Conservation (phyloP, 768 basidiomycete species). For the Gymnopilus dilepis region DNA sequence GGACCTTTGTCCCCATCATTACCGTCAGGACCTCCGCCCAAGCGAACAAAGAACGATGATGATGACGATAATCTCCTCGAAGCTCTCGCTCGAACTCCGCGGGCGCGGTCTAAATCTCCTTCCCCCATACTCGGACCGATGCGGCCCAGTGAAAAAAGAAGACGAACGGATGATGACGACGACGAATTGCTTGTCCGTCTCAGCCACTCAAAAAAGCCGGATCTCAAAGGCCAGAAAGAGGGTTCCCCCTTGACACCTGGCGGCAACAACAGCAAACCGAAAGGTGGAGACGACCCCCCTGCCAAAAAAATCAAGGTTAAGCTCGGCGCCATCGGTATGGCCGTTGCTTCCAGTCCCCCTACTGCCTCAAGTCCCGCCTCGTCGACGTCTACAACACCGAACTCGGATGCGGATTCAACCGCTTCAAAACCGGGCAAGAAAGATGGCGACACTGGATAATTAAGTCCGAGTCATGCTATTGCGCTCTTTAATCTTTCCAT, state of each 20-base stretch:
- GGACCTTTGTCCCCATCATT: conserved; percentile 36
- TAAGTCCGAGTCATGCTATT: neutral
- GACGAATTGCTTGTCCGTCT: conserved; percentile 69
- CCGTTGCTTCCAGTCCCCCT: conserved; percentile 34
- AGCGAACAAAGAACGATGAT: conserved; percentile 43
- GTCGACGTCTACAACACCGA: conserved; percentile 30
- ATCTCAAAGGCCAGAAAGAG: conserved; percentile 53
- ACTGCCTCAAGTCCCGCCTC: conserved; percentile 26
- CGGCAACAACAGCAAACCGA: conserved; percentile 28
- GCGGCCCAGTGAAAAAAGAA: conserved; percentile 71
- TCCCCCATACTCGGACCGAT: conserved; percentile 47
- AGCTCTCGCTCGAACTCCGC: conserved; percentile 47
- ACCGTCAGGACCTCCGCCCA: conserved; percentile 48
- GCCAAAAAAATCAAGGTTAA: conserved; percentile 77
- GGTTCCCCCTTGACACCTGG: conserved; percentile 30
- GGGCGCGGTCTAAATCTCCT: conserved; percentile 44
- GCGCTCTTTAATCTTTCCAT: conserved; percentile 9
- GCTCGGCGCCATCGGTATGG: conserved; percentile 55
- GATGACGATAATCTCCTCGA: conserved; percentile 68
- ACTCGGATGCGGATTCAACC: conserved; percentile 33
- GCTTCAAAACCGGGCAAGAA: conserved; percentile 71
- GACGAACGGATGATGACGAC: conserved; percentile 75
- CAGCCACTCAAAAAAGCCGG: conserved; percentile 62
- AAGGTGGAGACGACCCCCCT: conserved; percentile 58
- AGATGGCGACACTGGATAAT: conserved; percentile 76